Evolutionary conservation across 2,329 filamentous ascomycete species (phyloP).

Genomic region (Fusarium illudens): DNA sequence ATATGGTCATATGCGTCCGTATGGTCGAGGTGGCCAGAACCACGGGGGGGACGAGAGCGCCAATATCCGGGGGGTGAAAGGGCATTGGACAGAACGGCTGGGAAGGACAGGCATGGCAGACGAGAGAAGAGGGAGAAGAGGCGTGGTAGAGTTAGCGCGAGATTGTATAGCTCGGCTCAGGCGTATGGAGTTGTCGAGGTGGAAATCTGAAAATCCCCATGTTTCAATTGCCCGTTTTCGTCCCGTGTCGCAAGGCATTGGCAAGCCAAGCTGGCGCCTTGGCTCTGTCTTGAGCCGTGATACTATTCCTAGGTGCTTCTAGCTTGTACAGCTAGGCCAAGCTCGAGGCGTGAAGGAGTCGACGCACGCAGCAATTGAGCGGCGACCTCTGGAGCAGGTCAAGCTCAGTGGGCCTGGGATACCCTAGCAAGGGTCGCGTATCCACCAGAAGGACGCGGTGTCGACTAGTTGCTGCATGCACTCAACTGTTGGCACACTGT

Average conservation of each 20-base stretch:
- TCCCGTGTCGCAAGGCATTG: neutral
- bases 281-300: neutral
- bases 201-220: conserved; percentile 22
- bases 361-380: neutral
- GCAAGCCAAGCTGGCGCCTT: neutral
- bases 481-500: conserved; percentile 38
- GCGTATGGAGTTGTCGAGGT: conserved; percentile 33
- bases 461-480: conserved; percentile 39
- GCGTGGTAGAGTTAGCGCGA: conserved; percentile 24
- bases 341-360: neutral
- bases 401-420: conserved; percentile 19
- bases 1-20: neutral
- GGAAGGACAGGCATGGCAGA: conserved; percentile 8
- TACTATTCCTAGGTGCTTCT: conserved; percentile 2
- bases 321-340: conserved; percentile 6
- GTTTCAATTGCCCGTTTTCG: conserved; percentile 17
- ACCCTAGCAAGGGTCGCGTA: conserved; percentile 21
- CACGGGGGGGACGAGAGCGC: neutral
- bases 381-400: conserved; percentile 5
- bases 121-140: conserved; percentile 3
- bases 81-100: conserved; percentile 20
- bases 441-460: conserved; percentile 20
- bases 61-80: conserved; percentile 2
- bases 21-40: conserved; percentile 1
- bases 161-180: conserved; percentile 36